phyloP scores from a whole-genome alignment of 306 rosid species.

The Cicer yamashitae region DNA sequence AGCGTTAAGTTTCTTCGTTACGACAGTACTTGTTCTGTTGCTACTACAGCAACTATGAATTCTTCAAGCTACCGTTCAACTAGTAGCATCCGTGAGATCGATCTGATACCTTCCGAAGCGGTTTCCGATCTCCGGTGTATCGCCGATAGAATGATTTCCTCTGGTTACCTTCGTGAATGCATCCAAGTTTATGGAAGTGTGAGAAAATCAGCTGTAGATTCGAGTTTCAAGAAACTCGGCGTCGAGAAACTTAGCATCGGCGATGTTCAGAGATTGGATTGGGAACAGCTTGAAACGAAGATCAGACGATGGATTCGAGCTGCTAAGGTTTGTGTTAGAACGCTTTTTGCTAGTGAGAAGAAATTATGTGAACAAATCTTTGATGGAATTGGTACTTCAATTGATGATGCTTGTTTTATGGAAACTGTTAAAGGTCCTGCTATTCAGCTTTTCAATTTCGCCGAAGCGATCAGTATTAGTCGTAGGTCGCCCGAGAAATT shows the following conservation, averaged over 20 bases:
- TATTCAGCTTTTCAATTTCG: constrained; percentile 87
- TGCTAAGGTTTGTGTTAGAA: constrained; percentile 81
- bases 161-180: constrained; percentile 88
- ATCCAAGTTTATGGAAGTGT: constrained; percentile 94
- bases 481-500: constrained; percentile 92
- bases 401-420: constrained; percentile 93
- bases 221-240: constrained; percentile 73
- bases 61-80: constrained; percentile 65
- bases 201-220: constrained; percentile 78
- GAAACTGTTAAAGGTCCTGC: constrained; percentile 95
- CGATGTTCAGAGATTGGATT: constrained; percentile 88
- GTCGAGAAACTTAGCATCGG: constrained; percentile 92
- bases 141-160: constrained; percentile 86
- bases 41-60: constrained; percentile 20
- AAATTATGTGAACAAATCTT: constrained; percentile 88
- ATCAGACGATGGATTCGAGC: constrained; percentile 92
- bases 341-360: constrained; percentile 87
- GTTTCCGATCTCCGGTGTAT: constrained; percentile 77
- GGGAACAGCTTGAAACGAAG: constrained; percentile 87
- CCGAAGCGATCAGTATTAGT: constrained; percentile 91
- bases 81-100: constrained; percentile 92
- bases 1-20: constrained; percentile 52
- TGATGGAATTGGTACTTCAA: constrained; percentile 73
- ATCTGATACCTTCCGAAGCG: constrained; percentile 83
- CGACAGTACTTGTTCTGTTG: constrained; percentile 34